Base-by-base conservation (phyloP, 345 rosid genomes). In the Linum tenue region DNA sequence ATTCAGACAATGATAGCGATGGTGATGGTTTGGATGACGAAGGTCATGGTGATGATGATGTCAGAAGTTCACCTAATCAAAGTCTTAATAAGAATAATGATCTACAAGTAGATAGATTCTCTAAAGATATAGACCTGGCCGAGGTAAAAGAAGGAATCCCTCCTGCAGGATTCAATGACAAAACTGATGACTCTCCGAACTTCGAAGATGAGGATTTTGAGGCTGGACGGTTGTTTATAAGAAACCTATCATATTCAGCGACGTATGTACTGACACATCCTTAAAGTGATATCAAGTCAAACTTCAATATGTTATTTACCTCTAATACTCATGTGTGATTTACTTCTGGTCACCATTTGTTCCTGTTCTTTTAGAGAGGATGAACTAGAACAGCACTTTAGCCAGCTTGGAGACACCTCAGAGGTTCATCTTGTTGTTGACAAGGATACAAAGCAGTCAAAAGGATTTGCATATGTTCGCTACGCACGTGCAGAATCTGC, bases 401-500 rank as follows among this genome's bases (percentile, higher is more conserved):
- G 78, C 71, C 70, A 70, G 63, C 84, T 72, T 68, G 99, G 99
- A 41, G 78, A 81, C 14, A 65, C 88, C 67, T 77, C 83, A 7
- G 79, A 85, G 73, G 97, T 88, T 70, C 97, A 90, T 75, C 69
- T 94, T 74, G 95, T 94, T 70, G 80, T 90, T 64, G 90, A 94
- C 74, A 90, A 83, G 78, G 92, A 84, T 78, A 94, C 96, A 39
- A 94, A 87, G 77, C 79, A 87, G 63, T 88, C 99, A 64, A 94
- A 81, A 72, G 99, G 99, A 75, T 64, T 90, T 64, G 97, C 98
- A 64, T 92, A 84, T 39, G 56, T 92, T 74, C 86, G 73, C 67
- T 92, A 81, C 65, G 60, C 78, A 2, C 71, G 75, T 74, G 83
- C 86, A 7, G 92, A 90, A 67, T 84, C 78, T 75, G 91, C 98